phyloP scores from a whole-genome alignment of 129 eudicot genomes.

The Pulicaria dysenterica region DNA sequence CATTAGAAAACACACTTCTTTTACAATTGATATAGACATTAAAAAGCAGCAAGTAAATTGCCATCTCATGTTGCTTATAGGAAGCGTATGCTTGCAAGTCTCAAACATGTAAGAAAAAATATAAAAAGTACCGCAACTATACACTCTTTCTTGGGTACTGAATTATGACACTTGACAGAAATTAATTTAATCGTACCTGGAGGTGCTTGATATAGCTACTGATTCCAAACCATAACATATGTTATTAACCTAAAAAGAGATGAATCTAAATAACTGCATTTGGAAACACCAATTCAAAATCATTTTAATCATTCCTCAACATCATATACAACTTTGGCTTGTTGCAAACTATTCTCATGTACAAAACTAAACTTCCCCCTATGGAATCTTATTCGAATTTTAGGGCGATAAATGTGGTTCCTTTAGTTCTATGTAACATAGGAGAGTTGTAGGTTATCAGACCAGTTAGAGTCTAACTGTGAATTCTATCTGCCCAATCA shows the following conservation, averaged over 20 bases:
- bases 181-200: not conserved
- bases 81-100: slow-evolving; percentile 1
- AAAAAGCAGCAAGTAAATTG: not conserved
- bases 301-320: not conserved
- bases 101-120: not conserved
- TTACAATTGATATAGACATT: slow-evolving; percentile 6
- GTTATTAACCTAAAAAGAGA: too few species aligned
- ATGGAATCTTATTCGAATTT: not conserved
- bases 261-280: too few species aligned
- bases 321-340: not conserved
- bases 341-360: not conserved
- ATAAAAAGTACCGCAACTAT: too few species aligned
- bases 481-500: too few species aligned
- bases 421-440: too few species aligned
- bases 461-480: too few species aligned
- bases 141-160: not conserved
- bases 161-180: not conserved
- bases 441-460: too few species aligned
- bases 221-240: not conserved
- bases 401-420: not conserved
- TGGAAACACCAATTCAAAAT: not conserved
- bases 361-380: not conserved
- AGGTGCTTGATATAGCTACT: not conserved
- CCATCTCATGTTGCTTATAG: not conserved
- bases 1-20: not conserved